Evolutionary conservation across 352 stramenopile genomes (phyloP).

Genomic region (Globisporangium lucens): DNA sequence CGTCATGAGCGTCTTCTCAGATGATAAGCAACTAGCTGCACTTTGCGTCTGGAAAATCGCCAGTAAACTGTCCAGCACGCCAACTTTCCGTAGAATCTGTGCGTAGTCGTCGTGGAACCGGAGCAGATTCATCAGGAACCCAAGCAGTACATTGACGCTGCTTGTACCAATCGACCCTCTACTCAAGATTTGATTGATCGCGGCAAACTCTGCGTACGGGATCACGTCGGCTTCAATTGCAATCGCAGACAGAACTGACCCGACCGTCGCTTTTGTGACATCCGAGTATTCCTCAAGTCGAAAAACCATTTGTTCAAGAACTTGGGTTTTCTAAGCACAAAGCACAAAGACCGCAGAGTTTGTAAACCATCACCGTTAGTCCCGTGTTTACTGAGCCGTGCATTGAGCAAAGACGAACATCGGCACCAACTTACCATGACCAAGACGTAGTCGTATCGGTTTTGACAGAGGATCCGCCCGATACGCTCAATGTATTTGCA

Average conservation of each 20-base stretch:
- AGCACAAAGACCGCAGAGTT: neutral
- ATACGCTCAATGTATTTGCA: conserved; percentile 50
- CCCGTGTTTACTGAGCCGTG: neutral
- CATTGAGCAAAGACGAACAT: neutral
- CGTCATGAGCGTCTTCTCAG: conserved; percentile 19
- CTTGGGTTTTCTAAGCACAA: conserved; percentile 31
- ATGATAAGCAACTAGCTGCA: conserved; percentile 16
- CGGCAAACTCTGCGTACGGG: conserved; percentile 42
- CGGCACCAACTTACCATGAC: conserved; percentile 35
- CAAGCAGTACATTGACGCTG: conserved; percentile 36
- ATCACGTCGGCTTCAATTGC: conserved; percentile 59
- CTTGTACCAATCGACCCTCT: conserved; percentile 21
- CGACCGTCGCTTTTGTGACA: conserved; percentile 43
- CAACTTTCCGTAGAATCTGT: conserved; percentile 32
- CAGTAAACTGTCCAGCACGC: conserved; percentile 36
- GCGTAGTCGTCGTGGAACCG: conserved; percentile 46
- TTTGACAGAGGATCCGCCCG: conserved; percentile 39
- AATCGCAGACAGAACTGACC: conserved; percentile 52
- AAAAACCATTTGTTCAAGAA: conserved; percentile 37
- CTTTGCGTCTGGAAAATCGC: conserved; percentile 41
- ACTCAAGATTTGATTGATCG: conserved; percentile 31
- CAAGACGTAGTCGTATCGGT: conserved; percentile 50
- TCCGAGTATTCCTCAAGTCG: conserved; percentile 44
- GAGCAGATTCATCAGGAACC: conserved; percentile 37
- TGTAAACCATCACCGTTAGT: neutral